phyloP scores from a whole-genome alignment of 805 yeast genomes.

The Candida succiphila region DNA sequence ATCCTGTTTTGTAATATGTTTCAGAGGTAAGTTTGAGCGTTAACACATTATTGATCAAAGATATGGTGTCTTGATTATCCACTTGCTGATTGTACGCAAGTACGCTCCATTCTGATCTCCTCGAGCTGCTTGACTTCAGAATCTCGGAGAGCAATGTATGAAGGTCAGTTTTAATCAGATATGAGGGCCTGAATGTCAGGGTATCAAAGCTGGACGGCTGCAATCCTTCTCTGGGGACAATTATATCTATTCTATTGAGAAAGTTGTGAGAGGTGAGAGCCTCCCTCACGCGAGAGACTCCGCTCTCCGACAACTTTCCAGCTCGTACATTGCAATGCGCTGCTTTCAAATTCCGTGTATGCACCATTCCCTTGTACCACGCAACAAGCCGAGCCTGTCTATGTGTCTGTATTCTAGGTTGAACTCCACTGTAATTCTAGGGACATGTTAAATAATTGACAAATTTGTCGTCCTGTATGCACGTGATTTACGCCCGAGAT shows the following conservation, averaged over 20 bases:
- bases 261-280: conserved; percentile 16
- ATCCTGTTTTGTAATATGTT: conserved; percentile 22
- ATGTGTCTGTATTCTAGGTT: no score
- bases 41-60: conserved; percentile 17
- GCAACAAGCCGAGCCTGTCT: no score
- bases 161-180: no score
- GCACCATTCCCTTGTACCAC: no score
- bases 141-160: no score
- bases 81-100: conserved; percentile 10
- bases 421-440: no score
- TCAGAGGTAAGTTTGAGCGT: conserved; percentile 20
- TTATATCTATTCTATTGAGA: conserved; percentile 14
- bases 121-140: not conserved
- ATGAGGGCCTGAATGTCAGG: no score
- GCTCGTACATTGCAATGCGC: conserved; percentile 12
- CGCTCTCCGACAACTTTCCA: conserved; percentile 1
- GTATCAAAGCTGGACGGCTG: no score
- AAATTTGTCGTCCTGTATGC: no score
- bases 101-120: no score
- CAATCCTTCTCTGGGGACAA: conserved; percentile 8
- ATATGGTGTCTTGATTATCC: conserved; percentile 22
- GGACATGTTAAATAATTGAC: no score
- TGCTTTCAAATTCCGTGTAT: not conserved
- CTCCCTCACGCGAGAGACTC: not conserved
- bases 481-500: no score